A percentile compares a stretch with the other conserved stretches of the same genome.
phyloP scores from a whole-genome alignment of 257 asterid genomes.

The Plectranthus barbatus region DNA sequence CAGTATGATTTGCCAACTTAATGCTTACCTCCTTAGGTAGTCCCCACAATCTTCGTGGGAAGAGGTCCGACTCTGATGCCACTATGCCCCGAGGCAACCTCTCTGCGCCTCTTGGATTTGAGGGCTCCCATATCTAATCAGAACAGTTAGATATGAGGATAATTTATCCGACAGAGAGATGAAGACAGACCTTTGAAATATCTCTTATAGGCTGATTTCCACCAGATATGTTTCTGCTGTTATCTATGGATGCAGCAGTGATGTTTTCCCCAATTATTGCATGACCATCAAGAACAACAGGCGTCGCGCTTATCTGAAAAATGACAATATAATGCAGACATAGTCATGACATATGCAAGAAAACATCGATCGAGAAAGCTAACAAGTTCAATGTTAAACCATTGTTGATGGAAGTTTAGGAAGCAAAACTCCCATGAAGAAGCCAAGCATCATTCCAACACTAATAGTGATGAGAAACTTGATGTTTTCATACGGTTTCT shows the following conservation, averaged over 20 bases:
- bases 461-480: conserved; percentile 34
- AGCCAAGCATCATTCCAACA: conserved; percentile 57
- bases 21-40: conserved; percentile 55
- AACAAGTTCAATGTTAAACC: conserved; percentile 24
- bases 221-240: conserved; percentile 16
- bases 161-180: background rate
- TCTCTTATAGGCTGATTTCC: conserved; percentile 28
- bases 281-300: conserved; percentile 30
- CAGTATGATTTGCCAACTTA: background rate
- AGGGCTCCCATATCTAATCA: conserved; percentile 44
- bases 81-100: conserved; percentile 56
- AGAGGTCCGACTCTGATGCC: conserved; percentile 59
- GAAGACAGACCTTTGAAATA: conserved; percentile 37
- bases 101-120: conserved; percentile 86
- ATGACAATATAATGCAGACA: background rate
- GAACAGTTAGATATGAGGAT: background rate
- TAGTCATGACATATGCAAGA: background rate
- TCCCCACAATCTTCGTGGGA: conserved; percentile 70
- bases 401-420: conserved; percentile 43
- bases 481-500: conserved; percentile 37
- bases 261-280: conserved; percentile 13
- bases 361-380: background rate
- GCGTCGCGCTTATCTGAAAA: conserved; percentile 46
- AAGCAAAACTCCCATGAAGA: conserved; percentile 59
- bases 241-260: conserved; percentile 15